Percentiles rank a stretch among this genome's conserved stretches.
phyloP scores from a whole-genome alignment of 176 grass and related monocot genomes.

The Otatea glauca region DNA sequence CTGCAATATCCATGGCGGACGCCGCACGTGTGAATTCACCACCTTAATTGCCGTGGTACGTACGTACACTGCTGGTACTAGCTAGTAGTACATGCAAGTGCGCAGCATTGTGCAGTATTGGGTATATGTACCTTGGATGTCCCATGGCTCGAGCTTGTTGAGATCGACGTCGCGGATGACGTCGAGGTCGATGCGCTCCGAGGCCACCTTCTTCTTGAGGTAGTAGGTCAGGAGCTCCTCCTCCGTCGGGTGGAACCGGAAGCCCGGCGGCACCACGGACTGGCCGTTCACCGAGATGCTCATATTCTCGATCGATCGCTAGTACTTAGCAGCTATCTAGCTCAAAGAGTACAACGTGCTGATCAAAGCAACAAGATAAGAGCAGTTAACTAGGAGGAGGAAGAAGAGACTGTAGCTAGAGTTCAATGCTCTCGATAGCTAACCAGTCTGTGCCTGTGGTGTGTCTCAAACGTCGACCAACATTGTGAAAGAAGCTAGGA shows the following conservation, averaged over 20 bases:
- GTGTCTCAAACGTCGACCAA: conserved; percentile 12
- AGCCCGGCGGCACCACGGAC: conserved; percentile 82
- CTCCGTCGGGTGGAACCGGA: conserved; percentile 95
- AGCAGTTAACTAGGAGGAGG: neutral
- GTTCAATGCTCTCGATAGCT: conserved; percentile 5
- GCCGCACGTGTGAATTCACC: neutral
- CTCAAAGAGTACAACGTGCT: neutral
- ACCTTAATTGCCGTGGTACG: neutral
- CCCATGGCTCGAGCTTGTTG: conserved; percentile 97
- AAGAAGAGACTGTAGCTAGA: conserved; percentile 11
- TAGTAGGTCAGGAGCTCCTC: conserved; percentile 94
- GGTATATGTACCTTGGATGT: conserved; percentile 66
- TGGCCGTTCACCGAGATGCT: conserved; percentile 91
- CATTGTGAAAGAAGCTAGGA: neutral
- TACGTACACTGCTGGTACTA: neutral
- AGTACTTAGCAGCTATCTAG: too few relatives aligned
- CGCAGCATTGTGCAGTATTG: conserved; percentile 3
- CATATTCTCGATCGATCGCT: conserved; percentile 40
- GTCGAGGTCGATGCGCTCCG: conserved; percentile 76
- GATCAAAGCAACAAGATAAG: neutral
- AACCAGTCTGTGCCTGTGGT: neutral
- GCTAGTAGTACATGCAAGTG: neutral
- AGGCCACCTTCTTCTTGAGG: conserved; percentile 86
- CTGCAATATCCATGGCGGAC: conserved; percentile 41
- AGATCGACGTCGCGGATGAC: conserved; percentile 92